Evolutionary conservation across 2,329 filamentous ascomycete species (phyloP).

Genomic region (Aspergillus pseudoglaucus): DNA sequence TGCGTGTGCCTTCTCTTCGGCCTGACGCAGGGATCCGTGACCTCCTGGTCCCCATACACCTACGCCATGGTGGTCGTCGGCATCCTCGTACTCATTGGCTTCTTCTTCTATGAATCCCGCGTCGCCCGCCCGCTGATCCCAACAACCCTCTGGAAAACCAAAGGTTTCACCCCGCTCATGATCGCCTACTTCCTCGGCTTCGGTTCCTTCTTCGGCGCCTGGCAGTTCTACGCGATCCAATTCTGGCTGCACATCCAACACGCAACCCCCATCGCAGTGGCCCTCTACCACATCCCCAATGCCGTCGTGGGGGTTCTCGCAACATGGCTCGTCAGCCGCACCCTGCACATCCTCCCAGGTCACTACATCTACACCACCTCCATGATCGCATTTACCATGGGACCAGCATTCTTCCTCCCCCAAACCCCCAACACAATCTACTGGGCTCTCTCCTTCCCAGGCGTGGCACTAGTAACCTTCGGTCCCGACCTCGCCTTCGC

Average conservation of each 20-base stretch:
- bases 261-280: constrained; percentile 34
- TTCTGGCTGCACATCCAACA: constrained; percentile 36
- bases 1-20: constrained; percentile 53
- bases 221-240: constrained; percentile 37
- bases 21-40: constrained; percentile 48
- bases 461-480: constrained; percentile 41
- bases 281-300: constrained; percentile 42
- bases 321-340: constrained; percentile 41
- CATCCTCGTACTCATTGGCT: constrained; percentile 39
- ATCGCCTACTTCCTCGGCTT: constrained; percentile 41
- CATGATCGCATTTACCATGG: constrained; percentile 37
- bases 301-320: constrained; percentile 41
- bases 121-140: constrained; percentile 43
- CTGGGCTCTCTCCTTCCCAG: constrained; percentile 42
- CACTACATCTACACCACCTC: constrained; percentile 43
- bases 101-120: constrained; percentile 43
- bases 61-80: constrained; percentile 44
- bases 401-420: constrained; percentile 35
- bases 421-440: constrained; percentile 38
- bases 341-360: constrained; percentile 40
- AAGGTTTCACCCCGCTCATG: constrained; percentile 39
- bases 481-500: constrained; percentile 45
- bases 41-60: constrained; percentile 46
- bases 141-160: constrained; percentile 37
- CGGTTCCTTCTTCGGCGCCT: constrained; percentile 39